Percentiles rank a stretch among this genome's conserved stretches.
Conservation (phyloP, 2,329 filamentous ascomycete species). For the Colletotrichum sp. region DNA sequence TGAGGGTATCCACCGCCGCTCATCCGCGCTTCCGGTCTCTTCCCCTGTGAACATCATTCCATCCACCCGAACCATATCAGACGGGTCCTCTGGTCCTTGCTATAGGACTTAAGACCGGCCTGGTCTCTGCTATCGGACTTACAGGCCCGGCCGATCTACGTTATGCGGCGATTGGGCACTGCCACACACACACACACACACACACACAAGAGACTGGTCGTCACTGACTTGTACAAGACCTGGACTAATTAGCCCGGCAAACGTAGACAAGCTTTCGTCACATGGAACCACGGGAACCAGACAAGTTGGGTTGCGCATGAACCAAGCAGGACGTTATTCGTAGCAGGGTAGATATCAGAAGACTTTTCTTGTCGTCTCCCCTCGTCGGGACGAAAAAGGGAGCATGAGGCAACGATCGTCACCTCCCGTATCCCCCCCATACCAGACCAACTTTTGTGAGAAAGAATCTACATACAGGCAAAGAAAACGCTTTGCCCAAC, state of each 20-base stretch:
- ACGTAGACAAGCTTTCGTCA: neutral
- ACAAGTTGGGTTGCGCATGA: neutral
- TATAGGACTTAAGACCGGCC: neutral
- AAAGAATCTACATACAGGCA: slow-evolving; percentile 2
- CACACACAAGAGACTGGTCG: neutral
- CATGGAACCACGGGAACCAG: neutral
- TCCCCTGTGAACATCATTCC: neutral
- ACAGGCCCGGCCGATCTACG: neutral
- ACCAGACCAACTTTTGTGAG: neutral
- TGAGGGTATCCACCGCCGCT: neutral
- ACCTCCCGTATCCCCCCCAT: neutral
- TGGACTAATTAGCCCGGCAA: neutral
- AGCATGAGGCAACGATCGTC: neutral
- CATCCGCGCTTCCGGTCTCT: neutral
- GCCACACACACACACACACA: neutral
- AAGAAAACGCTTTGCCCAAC: neutral
- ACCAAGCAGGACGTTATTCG: neutral
- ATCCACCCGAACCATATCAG: neutral
- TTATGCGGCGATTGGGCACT: neutral
- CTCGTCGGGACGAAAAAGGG: neutral
- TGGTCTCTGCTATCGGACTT: neutral
- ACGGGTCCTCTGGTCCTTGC: neutral
- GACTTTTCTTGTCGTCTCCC: neutral
- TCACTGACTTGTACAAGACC: neutral
- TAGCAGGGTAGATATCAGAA: neutral